Evolutionary conservation across 1,139 yeast species (phyloP), one percentile per base, ranked within the genome.

Genomic region (Kluyveromyces sp.): DNA sequence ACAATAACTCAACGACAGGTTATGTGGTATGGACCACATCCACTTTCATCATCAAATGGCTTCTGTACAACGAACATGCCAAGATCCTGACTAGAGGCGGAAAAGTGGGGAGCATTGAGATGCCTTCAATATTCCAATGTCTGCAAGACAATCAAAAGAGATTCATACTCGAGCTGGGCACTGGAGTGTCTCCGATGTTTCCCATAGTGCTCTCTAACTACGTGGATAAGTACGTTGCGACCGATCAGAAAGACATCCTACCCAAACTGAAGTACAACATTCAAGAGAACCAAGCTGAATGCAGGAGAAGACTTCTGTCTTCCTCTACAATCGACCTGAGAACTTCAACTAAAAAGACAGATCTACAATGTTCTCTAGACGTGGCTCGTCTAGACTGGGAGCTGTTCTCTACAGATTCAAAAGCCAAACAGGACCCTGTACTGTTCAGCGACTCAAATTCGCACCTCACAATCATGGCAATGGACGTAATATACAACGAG

Each of bases 401-500:
- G 41, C 49, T 35, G 8, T 55, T 57, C 32, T 12, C 26, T 3
- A 20, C 25, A 18, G 30, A 13, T 22, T 12, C 17, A 3, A 39
- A 49, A 19, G 28, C 49, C 1, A 36, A 42, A 4, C 39, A 36
- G 9, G 15, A 38, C 29, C 36, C 42, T 2, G 29, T 46, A 3
- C 36, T 42, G 6, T 42, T 47, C 16, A 50, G 51, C 6, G 46
- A 36, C 16, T 39, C 48, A 1, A 13, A 32, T 40, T 15, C 20
- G 36, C 17, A 18, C 40, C 41, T 58, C 2, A 51, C 50, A 32
- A 53, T 60, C 8, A 7, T 61, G 3, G 64, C 65, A 7, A 54
- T 62, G 58, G 66, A 62, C 46, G 65, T 61, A 4, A 56, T 62
- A 4, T 61, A 62, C 53, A 62, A 62, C 40, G 65, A 60, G 31